Conservation (phyloP, 305 asterid species). For the Ajuga reptans region DNA sequence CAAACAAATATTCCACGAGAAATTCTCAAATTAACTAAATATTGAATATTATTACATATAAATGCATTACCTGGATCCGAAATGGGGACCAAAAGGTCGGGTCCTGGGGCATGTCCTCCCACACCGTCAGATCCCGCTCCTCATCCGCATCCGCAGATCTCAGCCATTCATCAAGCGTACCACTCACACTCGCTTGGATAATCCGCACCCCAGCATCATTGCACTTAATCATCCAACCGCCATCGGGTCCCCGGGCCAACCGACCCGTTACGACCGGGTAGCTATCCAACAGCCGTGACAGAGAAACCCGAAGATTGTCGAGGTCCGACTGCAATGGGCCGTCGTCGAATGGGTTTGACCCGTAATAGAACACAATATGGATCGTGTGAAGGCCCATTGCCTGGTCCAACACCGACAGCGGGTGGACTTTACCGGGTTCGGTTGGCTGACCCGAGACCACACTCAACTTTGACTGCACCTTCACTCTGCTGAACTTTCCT, state of each 20-base stretch:
- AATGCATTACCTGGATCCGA: constrained; percentile 69
- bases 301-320: constrained; percentile 36
- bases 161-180: constrained; percentile 54
- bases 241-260: constrained; percentile 35
- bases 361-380: constrained; percentile 42
- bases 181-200: constrained; percentile 36
- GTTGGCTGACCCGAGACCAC: constrained; percentile 47
- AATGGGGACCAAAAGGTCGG: constrained; percentile 57
- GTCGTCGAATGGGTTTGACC: constrained; percentile 35
- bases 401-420: constrained; percentile 31
- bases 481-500: constrained; percentile 28
- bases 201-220: constrained; percentile 61
- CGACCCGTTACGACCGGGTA: constrained; percentile 53
- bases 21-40: no score
- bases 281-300: constrained; percentile 30
- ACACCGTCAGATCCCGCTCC: constrained; percentile 49
- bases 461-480: constrained; percentile 31
- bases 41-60: no score
- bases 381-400: constrained; percentile 39
- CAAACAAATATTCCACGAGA: no score
- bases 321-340: constrained; percentile 33
- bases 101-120: constrained; percentile 54
- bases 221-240: constrained; percentile 41
- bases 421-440: constrained; percentile 32
- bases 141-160: constrained; percentile 40